Evolutionary conservation across 2,329 filamentous ascomycete genomes (phyloP).

Genomic region (Chaetomiaceae sp.): DNA sequence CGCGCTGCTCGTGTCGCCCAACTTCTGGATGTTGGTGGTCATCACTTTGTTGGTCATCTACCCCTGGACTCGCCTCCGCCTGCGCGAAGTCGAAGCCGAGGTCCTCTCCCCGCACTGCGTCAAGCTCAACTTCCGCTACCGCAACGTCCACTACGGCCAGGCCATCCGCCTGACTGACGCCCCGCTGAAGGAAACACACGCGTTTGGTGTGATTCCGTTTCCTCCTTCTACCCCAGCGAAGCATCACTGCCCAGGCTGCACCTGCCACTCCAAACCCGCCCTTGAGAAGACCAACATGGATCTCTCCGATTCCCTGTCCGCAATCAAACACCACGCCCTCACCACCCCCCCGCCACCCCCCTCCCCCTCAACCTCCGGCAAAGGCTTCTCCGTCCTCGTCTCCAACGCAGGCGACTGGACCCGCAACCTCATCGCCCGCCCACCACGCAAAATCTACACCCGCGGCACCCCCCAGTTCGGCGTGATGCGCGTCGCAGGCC

Average conservation of each 20-base stretch:
- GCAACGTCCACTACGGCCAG: conserved; percentile 52
- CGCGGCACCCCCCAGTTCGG: conserved; percentile 64
- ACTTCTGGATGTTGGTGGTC: conserved; percentile 63
- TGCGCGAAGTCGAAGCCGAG: conserved; percentile 61
- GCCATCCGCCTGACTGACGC: conserved; percentile 57
- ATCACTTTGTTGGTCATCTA: conserved; percentile 63
- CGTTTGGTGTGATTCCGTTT: conserved; percentile 69
- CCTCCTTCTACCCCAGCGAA: conserved; percentile 29
- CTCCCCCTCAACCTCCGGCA: conserved; percentile 32
- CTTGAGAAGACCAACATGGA: neutral
- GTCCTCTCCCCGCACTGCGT: conserved; percentile 68
- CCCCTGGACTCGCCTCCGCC: conserved; percentile 69
- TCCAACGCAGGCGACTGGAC: conserved; percentile 78
- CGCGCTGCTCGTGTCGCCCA: conserved; percentile 37
- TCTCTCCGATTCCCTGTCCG: neutral
- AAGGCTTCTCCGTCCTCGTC: conserved; percentile 63
- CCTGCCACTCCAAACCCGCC: conserved; percentile 3
- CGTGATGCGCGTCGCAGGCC: conserved; percentile 61
- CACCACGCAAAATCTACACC: conserved; percentile 61
- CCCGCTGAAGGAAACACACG: conserved; percentile 68
- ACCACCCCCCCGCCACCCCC: neutral
- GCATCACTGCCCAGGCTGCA: conserved; percentile 17
- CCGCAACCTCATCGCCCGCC: conserved; percentile 54
- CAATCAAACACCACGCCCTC: conserved; percentile 1
- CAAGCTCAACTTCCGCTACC: conserved; percentile 64